Percentiles rank a stretch among this genome's conserved stretches.
Evolutionary conservation across 352 stramenopile genomes (phyloP).

Genomic region (Phytophthora vignae): DNA sequence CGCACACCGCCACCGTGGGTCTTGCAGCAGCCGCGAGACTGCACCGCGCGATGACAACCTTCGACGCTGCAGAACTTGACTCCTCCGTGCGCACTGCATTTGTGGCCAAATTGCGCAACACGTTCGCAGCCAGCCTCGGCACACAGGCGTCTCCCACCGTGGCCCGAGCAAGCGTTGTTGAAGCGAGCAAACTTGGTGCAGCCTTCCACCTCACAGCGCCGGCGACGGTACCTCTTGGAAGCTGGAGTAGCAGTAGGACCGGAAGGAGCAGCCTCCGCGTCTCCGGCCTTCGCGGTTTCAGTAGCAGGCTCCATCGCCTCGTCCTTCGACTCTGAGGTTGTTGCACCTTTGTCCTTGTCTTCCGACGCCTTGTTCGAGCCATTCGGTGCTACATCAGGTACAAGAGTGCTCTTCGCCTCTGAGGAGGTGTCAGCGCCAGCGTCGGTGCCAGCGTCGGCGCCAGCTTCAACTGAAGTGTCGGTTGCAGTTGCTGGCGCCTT

Average conservation of each 20-base stretch:
- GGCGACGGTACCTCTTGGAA: constrained; percentile 70
- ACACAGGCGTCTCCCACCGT: constrained; percentile 77
- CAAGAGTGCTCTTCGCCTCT: constrained; percentile 1
- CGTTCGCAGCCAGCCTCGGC: constrained; percentile 71
- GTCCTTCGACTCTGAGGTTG: constrained; percentile 11
- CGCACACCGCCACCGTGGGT: constrained; percentile 86
- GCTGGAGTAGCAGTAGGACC: background rate
- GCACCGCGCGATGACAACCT: constrained; percentile 74
- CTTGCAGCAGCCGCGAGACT: constrained; percentile 88
- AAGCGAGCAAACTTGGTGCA: constrained; percentile 85
- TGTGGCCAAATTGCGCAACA: constrained; percentile 82
- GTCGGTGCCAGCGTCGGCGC: background rate
- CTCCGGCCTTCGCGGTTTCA: constrained; percentile 7
- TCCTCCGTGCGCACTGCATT: constrained; percentile 82
- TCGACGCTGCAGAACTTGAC: constrained; percentile 81
- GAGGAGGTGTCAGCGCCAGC: background rate
- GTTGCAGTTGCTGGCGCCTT: constrained; percentile 9
- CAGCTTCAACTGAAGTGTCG: background rate
- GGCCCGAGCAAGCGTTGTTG: constrained; percentile 78
- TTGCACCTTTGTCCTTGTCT: constrained; percentile 4
- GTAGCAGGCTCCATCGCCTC: background rate
- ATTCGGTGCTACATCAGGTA: constrained; percentile 7
- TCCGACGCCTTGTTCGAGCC: constrained; percentile 3
- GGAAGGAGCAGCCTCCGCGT: background rate
- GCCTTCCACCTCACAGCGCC: constrained; percentile 67